Evolutionary conservation across 345 rosid genomes (phyloP).

Genomic region (Euclidium syriacum): DNA sequence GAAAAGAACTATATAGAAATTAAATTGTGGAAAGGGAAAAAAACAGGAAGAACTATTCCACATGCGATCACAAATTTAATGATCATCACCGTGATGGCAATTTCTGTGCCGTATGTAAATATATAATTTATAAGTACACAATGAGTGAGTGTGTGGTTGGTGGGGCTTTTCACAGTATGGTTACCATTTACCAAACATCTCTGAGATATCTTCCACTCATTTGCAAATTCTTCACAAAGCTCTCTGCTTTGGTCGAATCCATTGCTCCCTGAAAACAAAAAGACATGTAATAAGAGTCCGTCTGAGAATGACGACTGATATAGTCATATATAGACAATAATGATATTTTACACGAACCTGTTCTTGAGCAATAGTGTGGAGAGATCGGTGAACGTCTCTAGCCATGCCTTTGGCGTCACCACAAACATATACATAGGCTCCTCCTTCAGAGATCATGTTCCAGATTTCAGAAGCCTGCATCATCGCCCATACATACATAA

Average conservation of each 20-base stretch:
- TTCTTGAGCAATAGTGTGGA: conserved; percentile 79
- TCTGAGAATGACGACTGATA: too few species aligned
- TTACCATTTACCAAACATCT: conserved; percentile 60
- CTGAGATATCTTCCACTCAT: conserved; percentile 85
- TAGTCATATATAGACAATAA: too few species aligned
- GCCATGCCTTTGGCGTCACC: conserved; percentile 99
- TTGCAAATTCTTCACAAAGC: conserved; percentile 87
- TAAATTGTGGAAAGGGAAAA: too few species aligned
- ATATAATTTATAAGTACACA: conserved; percentile 19
- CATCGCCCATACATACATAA: not conserved
- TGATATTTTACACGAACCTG: conserved; percentile 82
- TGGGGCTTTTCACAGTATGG: conserved; percentile 1
- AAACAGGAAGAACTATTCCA: too few species aligned
- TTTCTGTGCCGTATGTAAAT: conserved; percentile 21
- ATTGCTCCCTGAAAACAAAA: conserved; percentile 60
- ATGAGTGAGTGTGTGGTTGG: conserved; percentile 7
- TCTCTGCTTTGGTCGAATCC: conserved; percentile 73
- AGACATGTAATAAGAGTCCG: not conserved
- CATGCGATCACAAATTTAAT: conserved; percentile 26
- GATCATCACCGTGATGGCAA: conserved; percentile 8
- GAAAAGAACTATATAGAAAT: too few species aligned
- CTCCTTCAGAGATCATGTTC: conserved; percentile 71
- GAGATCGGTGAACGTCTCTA: conserved; percentile 81
- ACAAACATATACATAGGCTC: conserved; percentile 85
- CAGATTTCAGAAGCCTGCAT: conserved; percentile 78